phyloP scores from a whole-genome alignment of 441 rosid genomes.

The Adansonia madagascariensis region DNA sequence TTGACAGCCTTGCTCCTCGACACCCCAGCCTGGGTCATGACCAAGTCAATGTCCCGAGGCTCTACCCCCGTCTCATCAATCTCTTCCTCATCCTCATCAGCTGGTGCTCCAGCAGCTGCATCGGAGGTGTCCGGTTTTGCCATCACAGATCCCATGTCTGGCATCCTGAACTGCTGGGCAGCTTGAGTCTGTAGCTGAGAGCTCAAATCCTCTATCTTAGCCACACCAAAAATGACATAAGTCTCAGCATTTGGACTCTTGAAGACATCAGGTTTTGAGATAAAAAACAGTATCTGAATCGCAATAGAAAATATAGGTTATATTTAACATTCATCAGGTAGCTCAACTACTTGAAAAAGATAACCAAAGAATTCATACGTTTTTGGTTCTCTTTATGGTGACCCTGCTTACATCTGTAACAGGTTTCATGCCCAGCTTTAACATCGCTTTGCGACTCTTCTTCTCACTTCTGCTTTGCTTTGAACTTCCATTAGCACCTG shows the following conservation, averaged over 20 bases:
- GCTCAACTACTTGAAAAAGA: not conserved
- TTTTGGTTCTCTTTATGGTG: constrained; percentile 58
- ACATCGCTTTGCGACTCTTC: constrained; percentile 58
- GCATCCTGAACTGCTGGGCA: constrained; percentile 62
- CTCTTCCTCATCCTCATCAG: constrained; percentile 61
- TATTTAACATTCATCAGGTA: not conserved
- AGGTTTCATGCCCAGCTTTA: constrained; percentile 59
- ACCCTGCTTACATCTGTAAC: constrained; percentile 54
- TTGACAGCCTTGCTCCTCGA: constrained; percentile 59
- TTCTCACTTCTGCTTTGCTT: constrained; percentile 65
- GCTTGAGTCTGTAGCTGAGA: constrained; percentile 68
- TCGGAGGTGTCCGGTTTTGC: constrained; percentile 50
- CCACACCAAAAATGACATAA: constrained; percentile 59
- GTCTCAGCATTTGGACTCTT: constrained; percentile 63
- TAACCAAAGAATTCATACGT: constrained; percentile 30
- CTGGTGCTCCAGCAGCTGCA: constrained; percentile 38
- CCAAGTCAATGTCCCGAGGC: constrained; percentile 63
- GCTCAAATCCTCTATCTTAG: constrained; percentile 70
- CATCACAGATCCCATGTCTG: constrained; percentile 45
- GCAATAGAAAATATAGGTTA: not conserved
- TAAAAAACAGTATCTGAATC: constrained; percentile 54
- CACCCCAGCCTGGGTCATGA: constrained; percentile 64
- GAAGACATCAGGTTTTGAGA: constrained; percentile 65
- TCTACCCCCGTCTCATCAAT: constrained; percentile 59
- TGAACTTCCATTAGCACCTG: constrained; percentile 26